Evolutionary conservation across 2,329 filamentous ascomycete genomes (phyloP), one percentile per base, ranked within the genome.

Genomic region (Fusarium sp.): DNA sequence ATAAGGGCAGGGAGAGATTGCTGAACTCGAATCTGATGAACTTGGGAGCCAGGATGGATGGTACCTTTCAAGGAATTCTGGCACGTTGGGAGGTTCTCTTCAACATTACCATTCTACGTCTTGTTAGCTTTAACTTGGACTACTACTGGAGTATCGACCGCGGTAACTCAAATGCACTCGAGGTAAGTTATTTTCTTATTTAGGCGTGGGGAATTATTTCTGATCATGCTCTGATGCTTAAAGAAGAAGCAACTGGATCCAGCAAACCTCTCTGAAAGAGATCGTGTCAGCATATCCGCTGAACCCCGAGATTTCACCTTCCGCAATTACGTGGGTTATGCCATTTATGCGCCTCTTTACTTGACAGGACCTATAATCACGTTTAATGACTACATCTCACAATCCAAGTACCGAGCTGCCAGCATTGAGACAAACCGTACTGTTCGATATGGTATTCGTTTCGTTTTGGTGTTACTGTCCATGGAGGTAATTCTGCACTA

Each of bases 221-320:
- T 43, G 34, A 51, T 46, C 57, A 66, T 44, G 75, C 57, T 57
- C 90, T 95, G 86, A 95, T 88, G 76, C 81, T 79, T 84, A 81
- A 96, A 98, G 94, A 98, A 98, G 93, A 97, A 97, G 81, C 93
- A 97, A 85, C 87, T 97, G 69, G 94, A 98, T 85, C 92, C 93
- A 44, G 85, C 93, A 57, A 89, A 91, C 74, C 88, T 98, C 39
- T 96, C 94, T 7, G 96, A 99, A 79, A 88, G 91, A 72, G 95
- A 99, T 75, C 92, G 96, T 19, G 88, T 98, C 62, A 84, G 87
- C 57, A 91, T 91, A 42, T 90, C 96, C 1, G 93, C 94, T 6
- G 86, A 89, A 48, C 79, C 87, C 1, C 79, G 82, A 28, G 92
- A 97, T 76, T 99, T 89, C 77, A 89, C 83, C 25, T 93, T 96